Conservation (phyloP, 1,284 basidiomycete genomes). For the Naganishia cerealis region DNA sequence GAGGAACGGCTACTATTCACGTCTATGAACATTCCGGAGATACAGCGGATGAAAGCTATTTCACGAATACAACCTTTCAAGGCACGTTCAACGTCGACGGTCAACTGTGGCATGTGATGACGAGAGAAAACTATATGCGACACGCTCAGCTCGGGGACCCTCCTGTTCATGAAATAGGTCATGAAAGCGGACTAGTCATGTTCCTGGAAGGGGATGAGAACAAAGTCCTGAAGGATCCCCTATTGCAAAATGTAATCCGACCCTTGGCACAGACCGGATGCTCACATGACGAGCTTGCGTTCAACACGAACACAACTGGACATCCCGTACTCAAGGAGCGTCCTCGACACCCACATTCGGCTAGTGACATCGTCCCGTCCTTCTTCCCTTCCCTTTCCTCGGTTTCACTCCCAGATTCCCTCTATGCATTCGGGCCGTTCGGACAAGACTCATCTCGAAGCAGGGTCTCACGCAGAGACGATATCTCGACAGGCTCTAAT, state of each 20-base stretch:
- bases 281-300: conserved; percentile 67
- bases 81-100: conserved; percentile 72
- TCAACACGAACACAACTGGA: conserved; percentile 63
- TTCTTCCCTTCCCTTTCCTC: conserved; percentile 21
- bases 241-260: conserved; percentile 48
- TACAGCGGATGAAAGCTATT: conserved; percentile 61
- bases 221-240: conserved; percentile 42
- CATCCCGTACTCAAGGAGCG: conserved; percentile 60
- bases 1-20: conserved; percentile 48
- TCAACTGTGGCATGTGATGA: conserved; percentile 70
- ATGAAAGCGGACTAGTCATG: conserved; percentile 63
- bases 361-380: not conserved
- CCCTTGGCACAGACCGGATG: conserved; percentile 54
- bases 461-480: conserved; percentile 36
- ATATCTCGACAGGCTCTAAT: conserved; percentile 39
- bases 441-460: conserved; percentile 17
- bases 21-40: conserved; percentile 34
- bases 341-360: conserved; percentile 13
- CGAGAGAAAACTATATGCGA: conserved; percentile 67
- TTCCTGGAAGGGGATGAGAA: conserved; percentile 52
- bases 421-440: conserved; percentile 28
- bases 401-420: conserved; percentile 1
- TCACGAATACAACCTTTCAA: conserved; percentile 69
- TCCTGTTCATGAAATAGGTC: conserved; percentile 54
- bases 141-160: conserved; percentile 60